Conservation (phyloP, 148 eudicot species). For the Vaccinium myrtillus region DNA sequence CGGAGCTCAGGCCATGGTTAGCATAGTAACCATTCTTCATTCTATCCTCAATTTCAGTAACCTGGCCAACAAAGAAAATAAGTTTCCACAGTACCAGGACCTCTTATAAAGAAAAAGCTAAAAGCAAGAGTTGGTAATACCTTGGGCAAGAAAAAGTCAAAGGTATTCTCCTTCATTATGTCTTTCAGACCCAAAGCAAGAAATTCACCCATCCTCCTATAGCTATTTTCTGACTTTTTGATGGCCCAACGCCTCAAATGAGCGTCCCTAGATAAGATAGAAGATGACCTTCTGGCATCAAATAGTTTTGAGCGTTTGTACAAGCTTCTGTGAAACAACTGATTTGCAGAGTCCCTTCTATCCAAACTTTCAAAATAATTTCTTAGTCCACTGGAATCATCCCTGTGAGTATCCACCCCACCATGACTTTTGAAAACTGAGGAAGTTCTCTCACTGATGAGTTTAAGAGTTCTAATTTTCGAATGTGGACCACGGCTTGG, state of each 20-base stretch:
- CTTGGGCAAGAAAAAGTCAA: constrained; percentile 77
- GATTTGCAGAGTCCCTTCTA: constrained; percentile 79
- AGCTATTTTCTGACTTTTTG: constrained; percentile 76
- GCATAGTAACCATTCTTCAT: constrained; percentile 84
- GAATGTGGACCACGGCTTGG: constrained; percentile 37
- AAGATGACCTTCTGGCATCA: constrained; percentile 81
- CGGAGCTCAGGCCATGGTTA: constrained; percentile 67
- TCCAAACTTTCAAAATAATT: constrained; percentile 90
- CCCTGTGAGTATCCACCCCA: constrained; percentile 50
- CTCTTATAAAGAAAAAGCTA: background rate
- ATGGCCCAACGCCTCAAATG: constrained; percentile 85
- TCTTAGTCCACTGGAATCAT: constrained; percentile 86
- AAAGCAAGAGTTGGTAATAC: constrained; percentile 32
- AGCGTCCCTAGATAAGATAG: constrained; percentile 83
- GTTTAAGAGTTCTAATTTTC: constrained; percentile 53
- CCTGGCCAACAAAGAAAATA: constrained; percentile 40
- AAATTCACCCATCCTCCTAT: constrained; percentile 74
- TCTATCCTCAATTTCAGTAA: constrained; percentile 74
- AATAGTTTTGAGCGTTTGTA: constrained; percentile 80
- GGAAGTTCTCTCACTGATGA: constrained; percentile 39
- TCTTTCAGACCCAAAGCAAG: constrained; percentile 63
- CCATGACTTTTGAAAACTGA: constrained; percentile 35
- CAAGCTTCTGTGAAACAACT: constrained; percentile 70
- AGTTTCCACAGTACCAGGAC: background rate
- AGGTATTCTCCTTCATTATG: constrained; percentile 77